phyloP scores from a whole-genome alignment of 305 asterid genomes.

The Fraxinus nigra region DNA sequence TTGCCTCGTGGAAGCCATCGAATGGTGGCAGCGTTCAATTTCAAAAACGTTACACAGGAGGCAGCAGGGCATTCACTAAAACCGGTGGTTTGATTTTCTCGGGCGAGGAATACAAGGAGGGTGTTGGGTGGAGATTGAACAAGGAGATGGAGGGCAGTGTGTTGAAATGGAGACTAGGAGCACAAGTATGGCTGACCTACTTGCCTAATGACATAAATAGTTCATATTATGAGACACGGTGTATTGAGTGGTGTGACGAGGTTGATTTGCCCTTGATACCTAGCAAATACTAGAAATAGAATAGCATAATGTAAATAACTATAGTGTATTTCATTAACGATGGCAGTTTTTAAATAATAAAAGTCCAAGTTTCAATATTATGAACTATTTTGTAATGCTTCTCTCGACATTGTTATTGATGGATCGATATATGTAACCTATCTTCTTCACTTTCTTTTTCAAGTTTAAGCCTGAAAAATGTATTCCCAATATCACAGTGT shows the following conservation, averaged over 20 bases:
- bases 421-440: background rate
- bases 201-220: constrained; percentile 52
- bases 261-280: constrained; percentile 79
- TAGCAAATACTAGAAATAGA: background rate
- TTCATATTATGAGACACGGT: constrained; percentile 61
- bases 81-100: constrained; percentile 68
- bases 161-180: constrained; percentile 83
- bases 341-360: background rate
- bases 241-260: constrained; percentile 80
- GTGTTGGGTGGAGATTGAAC: constrained; percentile 64
- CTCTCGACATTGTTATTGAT: background rate
- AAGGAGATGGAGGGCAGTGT: constrained; percentile 91
- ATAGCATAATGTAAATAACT: background rate
- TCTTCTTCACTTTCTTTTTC: background rate
- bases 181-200: constrained; percentile 71
- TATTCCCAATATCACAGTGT: background rate
- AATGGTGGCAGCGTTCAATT: constrained; percentile 32
- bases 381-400: background rate
- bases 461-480: background rate
- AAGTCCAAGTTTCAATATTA: background rate
- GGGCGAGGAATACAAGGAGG: constrained; percentile 57
- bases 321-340: background rate
- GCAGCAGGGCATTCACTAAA: constrained; percentile 53
- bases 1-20: constrained; percentile 64
- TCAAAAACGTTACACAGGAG: constrained; percentile 47